These are phyloP conservation scores for Talaromyces stipitatus DNA, from an alignment of 495 filamentous ascomycete species.

Conservation along the genomic window DNA sequence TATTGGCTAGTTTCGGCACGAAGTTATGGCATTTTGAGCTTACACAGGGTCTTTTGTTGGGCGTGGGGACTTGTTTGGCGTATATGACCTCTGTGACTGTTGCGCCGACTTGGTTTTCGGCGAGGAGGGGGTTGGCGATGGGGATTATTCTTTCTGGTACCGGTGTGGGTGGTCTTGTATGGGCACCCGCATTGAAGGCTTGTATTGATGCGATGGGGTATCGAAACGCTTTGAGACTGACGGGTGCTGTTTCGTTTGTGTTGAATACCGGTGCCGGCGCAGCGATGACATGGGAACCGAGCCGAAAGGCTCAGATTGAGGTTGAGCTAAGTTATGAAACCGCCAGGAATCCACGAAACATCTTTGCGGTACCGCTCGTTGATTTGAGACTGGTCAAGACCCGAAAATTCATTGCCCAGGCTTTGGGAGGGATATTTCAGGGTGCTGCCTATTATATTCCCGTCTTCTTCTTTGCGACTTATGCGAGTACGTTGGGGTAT, in stretches of 20 bases:
- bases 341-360: slow-evolving; percentile 21
- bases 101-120: slow-evolving; percentile 42
- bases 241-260: slow-evolving; percentile 31
- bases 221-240: slow-evolving; percentile 51
- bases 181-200: slow-evolving; percentile 11
- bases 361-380: slow-evolving; percentile 30
- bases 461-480: slow-evolving; percentile 17
- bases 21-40: slow-evolving; percentile 11
- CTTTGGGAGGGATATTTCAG: slow-evolving; percentile 25
- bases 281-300: slow-evolving; percentile 42
- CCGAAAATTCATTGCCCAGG: slow-evolving; percentile 23
- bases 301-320: slow-evolving; percentile 28
- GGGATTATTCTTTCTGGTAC: slow-evolving; percentile 39
- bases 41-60: slow-evolving; percentile 7
- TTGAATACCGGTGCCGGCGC: slow-evolving; percentile 19
- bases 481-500: slow-evolving; percentile 9
- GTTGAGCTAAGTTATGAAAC: slow-evolving; percentile 13
- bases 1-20: slow-evolving; percentile 28
- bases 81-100: slow-evolving; percentile 40
- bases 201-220: slow-evolving; percentile 39
- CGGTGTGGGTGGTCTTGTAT: slow-evolving; percentile 37
- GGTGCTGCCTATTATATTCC: slow-evolving; percentile 15
- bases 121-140: slow-evolving; percentile 38
- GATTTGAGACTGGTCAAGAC: slow-evolving; percentile 22
- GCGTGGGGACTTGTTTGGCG: slow-evolving; percentile 19